Evolutionary conservation across 139 green algal species (phyloP).

Genomic region (Parachlorella kessleri): DNA sequence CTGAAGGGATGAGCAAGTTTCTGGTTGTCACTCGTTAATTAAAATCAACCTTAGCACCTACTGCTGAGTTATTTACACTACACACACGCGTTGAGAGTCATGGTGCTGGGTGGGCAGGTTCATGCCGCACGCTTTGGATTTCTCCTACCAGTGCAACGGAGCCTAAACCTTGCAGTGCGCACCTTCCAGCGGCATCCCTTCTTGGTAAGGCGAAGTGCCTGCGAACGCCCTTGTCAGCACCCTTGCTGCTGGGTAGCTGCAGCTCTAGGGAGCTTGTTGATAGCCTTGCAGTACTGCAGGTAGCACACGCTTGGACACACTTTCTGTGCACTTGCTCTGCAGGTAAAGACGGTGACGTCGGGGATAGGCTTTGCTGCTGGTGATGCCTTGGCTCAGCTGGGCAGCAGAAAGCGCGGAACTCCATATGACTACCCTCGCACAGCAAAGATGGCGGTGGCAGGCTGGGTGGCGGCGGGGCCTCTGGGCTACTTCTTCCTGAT

Average conservation of each 20-base stretch:
- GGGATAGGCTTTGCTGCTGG: conserved; percentile 37
- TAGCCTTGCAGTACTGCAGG: too few relatives aligned
- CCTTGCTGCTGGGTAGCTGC: too few relatives aligned
- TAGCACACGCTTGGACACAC: too few relatives aligned
- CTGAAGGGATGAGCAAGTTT: too few relatives aligned
- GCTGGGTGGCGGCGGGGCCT: conserved; percentile 15
- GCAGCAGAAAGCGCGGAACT: background rate
- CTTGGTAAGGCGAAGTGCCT: too few relatives aligned
- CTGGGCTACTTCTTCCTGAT: conserved; percentile 33
- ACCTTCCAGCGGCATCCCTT: conserved; percentile 28
- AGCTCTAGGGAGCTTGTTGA: too few relatives aligned
- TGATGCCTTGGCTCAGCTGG: conserved; percentile 36
- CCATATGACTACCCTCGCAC: conserved; percentile 3
- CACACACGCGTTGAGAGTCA: too few relatives aligned
- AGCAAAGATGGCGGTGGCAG: conserved; percentile 19
- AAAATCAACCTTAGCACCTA: too few relatives aligned
- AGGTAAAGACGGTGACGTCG: conserved; percentile 34
- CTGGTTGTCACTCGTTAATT: too few relatives aligned
- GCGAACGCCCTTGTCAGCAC: too few relatives aligned
- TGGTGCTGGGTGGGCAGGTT: background rate
- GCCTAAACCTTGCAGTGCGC: background rate
- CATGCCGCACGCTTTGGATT: background rate
- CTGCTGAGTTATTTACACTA: too few relatives aligned
- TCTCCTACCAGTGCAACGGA: background rate
- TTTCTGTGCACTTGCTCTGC: too few relatives aligned